Conservation (phyloP, 208 protist species). For the Leishmania braziliensis region DNA sequence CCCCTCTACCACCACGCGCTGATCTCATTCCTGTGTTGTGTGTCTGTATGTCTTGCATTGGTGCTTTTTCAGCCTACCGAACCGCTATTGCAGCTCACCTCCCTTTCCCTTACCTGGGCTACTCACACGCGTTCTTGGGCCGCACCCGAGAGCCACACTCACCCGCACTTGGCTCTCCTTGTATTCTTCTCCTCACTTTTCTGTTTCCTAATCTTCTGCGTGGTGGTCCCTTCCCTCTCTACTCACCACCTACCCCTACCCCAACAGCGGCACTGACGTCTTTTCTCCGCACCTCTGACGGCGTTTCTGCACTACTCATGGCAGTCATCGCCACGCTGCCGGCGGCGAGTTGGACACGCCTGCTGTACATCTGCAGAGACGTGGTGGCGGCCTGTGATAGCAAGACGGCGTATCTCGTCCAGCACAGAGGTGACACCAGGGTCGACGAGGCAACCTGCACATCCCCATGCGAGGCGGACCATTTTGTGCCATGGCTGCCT, state of each 20-base stretch:
- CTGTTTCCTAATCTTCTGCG: not conserved
- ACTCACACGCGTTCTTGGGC: not conserved
- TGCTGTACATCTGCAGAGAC: conserved; percentile 37
- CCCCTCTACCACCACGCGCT: not conserved
- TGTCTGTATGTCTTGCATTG: not conserved
- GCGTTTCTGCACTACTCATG: conserved; percentile 14
- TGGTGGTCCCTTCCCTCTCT: not conserved
- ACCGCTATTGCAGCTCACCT: not conserved
- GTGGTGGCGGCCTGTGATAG: conserved; percentile 47
- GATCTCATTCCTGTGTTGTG: not conserved
- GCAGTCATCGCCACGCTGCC: conserved; percentile 42
- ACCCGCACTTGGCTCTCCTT: not conserved
- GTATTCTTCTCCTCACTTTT: not conserved
- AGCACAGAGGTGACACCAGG: conserved; percentile 5
- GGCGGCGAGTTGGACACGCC: conserved; percentile 45
- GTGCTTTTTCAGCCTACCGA: not conserved
- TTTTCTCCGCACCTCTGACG: not conserved
- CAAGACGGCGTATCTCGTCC: conserved; percentile 39
- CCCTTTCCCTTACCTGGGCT: not conserved
- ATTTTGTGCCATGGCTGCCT: conserved; percentile 52
- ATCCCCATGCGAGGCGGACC: conserved; percentile 29
- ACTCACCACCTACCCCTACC: not conserved
- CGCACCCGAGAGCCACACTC: not conserved
- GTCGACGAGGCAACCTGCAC: conserved; percentile 26
- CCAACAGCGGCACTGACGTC: not conserved